Conservation (phyloP, 164 flowering plant species). For the Vitis cinerea region DNA sequence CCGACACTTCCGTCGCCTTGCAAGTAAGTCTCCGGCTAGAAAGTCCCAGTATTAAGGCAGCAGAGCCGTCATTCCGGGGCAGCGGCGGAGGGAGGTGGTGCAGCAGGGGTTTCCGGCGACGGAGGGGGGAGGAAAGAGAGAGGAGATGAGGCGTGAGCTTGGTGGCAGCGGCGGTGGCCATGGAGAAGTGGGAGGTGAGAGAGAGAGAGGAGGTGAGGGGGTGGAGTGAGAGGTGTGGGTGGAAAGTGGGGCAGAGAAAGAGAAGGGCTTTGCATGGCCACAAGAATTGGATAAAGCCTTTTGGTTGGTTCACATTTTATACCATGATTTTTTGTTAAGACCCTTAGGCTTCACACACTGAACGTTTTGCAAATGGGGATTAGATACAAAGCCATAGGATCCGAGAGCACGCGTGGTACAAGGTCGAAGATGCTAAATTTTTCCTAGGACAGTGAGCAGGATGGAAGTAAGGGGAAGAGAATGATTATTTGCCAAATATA, state of each 20-base stretch:
- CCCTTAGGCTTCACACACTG: too few relatives aligned
- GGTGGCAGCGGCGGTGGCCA: conserved; percentile 6
- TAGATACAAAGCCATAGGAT: too few relatives aligned
- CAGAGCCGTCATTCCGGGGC: background rate
- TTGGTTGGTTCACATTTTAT: too few relatives aligned
- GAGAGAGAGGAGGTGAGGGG: conserved; percentile 6
- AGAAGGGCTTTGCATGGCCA: conserved; percentile 11
- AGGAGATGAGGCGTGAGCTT: conserved; percentile 5
- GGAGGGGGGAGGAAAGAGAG: background rate
- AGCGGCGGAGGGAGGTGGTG: background rate
- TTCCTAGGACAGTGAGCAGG: too few relatives aligned
- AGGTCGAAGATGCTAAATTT: too few relatives aligned
- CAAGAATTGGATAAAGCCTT: conserved; percentile 8
- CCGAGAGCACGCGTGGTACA: too few relatives aligned
- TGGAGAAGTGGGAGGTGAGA: conserved; percentile 3
- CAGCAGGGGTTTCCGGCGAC: background rate
- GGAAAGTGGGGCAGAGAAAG: background rate
- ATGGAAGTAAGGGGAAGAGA: too few relatives aligned
- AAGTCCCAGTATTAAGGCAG: background rate
- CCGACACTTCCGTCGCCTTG: conserved; percentile 69
- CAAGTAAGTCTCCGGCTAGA: conserved; percentile 24
- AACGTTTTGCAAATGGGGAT: too few relatives aligned
- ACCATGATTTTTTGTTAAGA: too few relatives aligned
- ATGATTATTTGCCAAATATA: too few relatives aligned
- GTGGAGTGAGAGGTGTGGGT: conserved; percentile 10